Evolutionary conservation across 768 basidiomycete species (phyloP).

Genomic region (Lactifluus echinatus): DNA sequence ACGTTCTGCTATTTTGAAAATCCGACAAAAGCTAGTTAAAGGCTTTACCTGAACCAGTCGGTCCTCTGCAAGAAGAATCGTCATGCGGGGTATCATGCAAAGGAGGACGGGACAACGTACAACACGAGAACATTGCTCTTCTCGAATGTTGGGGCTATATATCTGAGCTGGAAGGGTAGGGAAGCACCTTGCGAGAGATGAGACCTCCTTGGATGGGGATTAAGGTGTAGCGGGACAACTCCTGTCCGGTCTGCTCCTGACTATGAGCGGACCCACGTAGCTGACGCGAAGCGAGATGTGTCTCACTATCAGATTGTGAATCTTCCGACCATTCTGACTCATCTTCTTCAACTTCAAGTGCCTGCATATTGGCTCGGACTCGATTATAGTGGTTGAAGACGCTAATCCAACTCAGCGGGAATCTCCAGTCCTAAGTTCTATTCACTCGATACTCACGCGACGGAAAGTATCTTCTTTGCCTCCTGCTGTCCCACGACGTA

Average conservation of each 20-base stretch:
- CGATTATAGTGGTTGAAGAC: constrained; percentile 96
- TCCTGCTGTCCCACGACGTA: constrained; percentile 87
- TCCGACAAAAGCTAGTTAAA: neutral
- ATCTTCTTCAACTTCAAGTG: constrained; percentile 33
- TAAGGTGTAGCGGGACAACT: constrained; percentile 47
- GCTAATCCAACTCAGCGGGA: constrained; percentile 31
- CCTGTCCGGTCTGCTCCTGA: constrained; percentile 24
- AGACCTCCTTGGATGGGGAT: constrained; percentile 41
- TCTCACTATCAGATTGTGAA: constrained; percentile 27
- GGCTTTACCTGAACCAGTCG: constrained; percentile 69
- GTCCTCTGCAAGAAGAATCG: constrained; percentile 42
- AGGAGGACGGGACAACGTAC: constrained; percentile 37
- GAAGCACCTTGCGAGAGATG: constrained; percentile 5
- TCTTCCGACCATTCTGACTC: constrained; percentile 25
- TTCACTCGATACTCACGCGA: constrained; percentile 71
- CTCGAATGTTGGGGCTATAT: constrained; percentile 59
- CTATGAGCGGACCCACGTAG: neutral
- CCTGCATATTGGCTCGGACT: constrained; percentile 59
- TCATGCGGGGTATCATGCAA: neutral
- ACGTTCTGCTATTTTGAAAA: constrained; percentile 8
- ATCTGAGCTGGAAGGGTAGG: constrained; percentile 33
- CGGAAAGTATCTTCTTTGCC: constrained; percentile 90
- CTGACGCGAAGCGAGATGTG: neutral
- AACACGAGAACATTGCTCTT: constrained; percentile 95
- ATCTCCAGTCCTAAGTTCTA: neutral